phyloP scores from a whole-genome alignment of 768 basidiomycete species.

The Termitomyces sp. region DNA sequence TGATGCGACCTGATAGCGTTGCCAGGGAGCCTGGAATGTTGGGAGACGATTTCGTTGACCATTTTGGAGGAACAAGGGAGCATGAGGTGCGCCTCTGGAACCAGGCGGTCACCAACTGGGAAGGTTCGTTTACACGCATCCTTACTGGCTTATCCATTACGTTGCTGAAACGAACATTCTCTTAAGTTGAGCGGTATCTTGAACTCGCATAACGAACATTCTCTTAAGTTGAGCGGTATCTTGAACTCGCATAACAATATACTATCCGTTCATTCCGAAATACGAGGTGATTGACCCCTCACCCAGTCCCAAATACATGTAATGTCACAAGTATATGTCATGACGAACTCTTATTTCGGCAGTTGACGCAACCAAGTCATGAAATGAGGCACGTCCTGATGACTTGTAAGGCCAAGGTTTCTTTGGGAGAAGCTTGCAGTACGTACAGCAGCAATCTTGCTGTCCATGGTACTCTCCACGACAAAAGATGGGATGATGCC shows the following conservation, averaged over 20 bases:
- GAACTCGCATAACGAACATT: conserved; percentile 38
- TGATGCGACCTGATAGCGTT: conserved; percentile 73
- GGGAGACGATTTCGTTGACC: conserved; percentile 88
- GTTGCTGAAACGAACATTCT: conserved; percentile 3
- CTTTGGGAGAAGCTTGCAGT: not conserved
- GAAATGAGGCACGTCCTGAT: conserved; percentile 70
- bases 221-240: conserved; percentile 67
- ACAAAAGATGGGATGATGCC: conserved; percentile 64
- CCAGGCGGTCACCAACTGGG: conserved; percentile 90
- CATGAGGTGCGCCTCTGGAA: conserved; percentile 87
- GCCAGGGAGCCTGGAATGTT: conserved; percentile 74
- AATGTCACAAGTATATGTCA: not conserved
- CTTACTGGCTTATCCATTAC: conserved; percentile 9
- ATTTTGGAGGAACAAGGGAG: conserved; percentile 91
- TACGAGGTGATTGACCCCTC: not conserved
- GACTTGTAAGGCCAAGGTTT: not conserved
- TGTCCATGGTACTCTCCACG: conserved; percentile 52
- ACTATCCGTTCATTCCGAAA: not conserved
- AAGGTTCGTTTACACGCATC: conserved; percentile 50
- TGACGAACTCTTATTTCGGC: conserved; percentile 7
- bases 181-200: conserved; percentile 75
- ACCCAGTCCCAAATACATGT: not conserved
- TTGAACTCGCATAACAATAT: conserved; percentile 65
- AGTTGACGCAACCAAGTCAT: conserved; percentile 53
- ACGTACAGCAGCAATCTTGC: conserved; percentile 57